Evolutionary conservation across 106 monocot genomes (phyloP).

Genomic region (Dendrobium nobile): DNA sequence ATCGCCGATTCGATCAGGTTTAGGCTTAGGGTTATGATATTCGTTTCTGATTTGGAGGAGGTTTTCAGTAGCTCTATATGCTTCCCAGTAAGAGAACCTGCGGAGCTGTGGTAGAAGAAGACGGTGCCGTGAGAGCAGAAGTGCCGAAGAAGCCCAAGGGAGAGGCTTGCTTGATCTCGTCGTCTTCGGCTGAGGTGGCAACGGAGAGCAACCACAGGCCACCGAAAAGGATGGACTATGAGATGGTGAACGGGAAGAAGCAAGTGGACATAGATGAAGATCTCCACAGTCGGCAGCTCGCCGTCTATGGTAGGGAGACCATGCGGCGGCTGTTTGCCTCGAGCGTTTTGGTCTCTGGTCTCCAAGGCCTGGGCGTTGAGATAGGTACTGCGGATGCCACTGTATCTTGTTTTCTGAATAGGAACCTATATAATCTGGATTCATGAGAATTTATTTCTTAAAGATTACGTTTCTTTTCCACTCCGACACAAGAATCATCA

Average conservation of each 20-base stretch:
- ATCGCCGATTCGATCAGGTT: background rate
- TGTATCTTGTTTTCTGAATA: background rate
- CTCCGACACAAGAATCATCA: background rate
- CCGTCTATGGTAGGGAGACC: slow-evolving; percentile 93
- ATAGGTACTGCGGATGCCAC: slow-evolving; percentile 35
- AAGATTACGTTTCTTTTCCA: background rate
- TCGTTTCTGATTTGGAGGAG: slow-evolving; percentile 4
- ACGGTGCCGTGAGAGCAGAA: background rate
- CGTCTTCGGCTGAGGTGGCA: slow-evolving; percentile 7
- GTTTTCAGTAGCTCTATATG: slow-evolving; percentile 4
- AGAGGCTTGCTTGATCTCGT: slow-evolving; percentile 8
- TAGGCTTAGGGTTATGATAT: slow-evolving; percentile 1
- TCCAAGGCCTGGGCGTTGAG: slow-evolving; percentile 85
- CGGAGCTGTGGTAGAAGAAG: background rate
- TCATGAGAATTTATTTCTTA: background rate
- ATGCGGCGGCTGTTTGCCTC: slow-evolving; percentile 77
- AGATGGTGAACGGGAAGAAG: slow-evolving; percentile 18
- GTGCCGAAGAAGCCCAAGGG: slow-evolving; percentile 2
- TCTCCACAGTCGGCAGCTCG: slow-evolving; percentile 86
- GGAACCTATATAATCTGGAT: background rate
- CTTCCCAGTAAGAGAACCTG: slow-evolving; percentile 5
- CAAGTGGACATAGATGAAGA: slow-evolving; percentile 75
- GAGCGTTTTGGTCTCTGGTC: slow-evolving; percentile 77
- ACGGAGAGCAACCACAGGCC: slow-evolving; percentile 9
- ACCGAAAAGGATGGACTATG: slow-evolving; percentile 8